Evolutionary conservation across 2,329 filamentous ascomycete species (phyloP).

Genomic region (Paecilomyces variotii): DNA sequence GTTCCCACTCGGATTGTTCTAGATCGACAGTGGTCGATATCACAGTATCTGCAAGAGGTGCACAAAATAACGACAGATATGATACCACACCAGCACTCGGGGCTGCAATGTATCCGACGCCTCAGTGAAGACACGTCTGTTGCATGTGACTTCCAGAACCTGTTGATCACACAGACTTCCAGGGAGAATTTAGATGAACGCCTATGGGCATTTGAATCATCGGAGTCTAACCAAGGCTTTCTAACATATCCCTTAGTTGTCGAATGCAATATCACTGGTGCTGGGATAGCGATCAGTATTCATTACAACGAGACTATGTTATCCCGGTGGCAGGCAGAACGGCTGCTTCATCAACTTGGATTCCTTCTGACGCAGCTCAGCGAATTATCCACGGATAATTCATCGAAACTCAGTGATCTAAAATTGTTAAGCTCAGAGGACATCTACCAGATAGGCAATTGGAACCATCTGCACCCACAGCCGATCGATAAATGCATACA

Average conservation of each 20-base stretch:
- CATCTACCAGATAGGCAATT: conserved; percentile 21
- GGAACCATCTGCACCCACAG: conserved; percentile 21
- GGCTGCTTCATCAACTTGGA: conserved; percentile 46
- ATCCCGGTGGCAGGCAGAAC: conserved; percentile 43
- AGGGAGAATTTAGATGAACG: conserved; percentile 15
- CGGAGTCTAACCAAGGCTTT: conserved; percentile 51
- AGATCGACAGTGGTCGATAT: conserved; percentile 25
- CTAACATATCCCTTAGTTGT: conserved; percentile 57
- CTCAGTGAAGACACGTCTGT: conserved; percentile 41
- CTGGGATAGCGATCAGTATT: conserved; percentile 51
- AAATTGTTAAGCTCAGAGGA: conserved; percentile 27
- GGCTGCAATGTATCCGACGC: conserved; percentile 45
- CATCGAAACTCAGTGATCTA: conserved; percentile 17
- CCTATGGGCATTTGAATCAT: conserved; percentile 28
- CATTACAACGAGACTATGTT: conserved; percentile 59
- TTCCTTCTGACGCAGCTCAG: conserved; percentile 27
- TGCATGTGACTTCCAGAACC: conserved; percentile 41
- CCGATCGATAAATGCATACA: conserved; percentile 23
- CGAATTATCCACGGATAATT: conserved; percentile 13
- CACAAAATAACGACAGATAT: conserved; percentile 50
- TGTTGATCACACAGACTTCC: conserved; percentile 36
- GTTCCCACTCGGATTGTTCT: conserved; percentile 34
- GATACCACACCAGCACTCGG: conserved; percentile 59
- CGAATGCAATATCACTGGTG: conserved; percentile 51
- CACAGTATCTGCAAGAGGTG: conserved; percentile 48